Conservation (phyloP, 331 rosid species). For the Malus hybrid region DNA sequence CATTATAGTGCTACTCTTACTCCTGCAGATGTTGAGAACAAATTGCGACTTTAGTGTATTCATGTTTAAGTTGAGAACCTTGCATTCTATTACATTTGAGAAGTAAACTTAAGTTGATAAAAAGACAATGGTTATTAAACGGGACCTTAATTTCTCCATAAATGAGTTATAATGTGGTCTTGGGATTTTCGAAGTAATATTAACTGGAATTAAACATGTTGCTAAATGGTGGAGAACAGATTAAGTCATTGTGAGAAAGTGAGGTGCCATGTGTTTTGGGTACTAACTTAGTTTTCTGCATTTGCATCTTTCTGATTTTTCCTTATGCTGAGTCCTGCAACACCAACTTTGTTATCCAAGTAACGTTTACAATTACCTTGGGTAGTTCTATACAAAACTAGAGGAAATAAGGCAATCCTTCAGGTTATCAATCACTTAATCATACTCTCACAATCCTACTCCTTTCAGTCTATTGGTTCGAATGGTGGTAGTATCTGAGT, state of each 20-base stretch:
- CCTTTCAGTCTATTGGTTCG: not conserved
- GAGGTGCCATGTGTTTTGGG: too few relatives aligned
- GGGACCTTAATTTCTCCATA: too few relatives aligned
- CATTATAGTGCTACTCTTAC: too few relatives aligned
- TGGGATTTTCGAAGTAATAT: not conserved
- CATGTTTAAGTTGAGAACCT: too few relatives aligned
- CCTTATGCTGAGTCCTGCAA: not conserved
- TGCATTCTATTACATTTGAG: too few relatives aligned
- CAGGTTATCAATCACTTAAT: not conserved
- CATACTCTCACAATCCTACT: not conserved
- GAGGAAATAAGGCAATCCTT: constrained; percentile 51
- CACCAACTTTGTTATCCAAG: not conserved
- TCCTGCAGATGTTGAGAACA: too few relatives aligned
- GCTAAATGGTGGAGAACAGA: constrained; percentile 95
- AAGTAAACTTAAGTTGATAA: too few relatives aligned
- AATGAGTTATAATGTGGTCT: not conserved
- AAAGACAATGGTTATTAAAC: too few relatives aligned
- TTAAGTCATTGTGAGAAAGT: constrained; percentile 40
- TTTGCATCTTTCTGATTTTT: not conserved
- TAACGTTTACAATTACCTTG: constrained; percentile 17
- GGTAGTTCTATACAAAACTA: constrained; percentile 87
- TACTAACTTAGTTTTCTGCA: too few relatives aligned
- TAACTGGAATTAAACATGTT: constrained; percentile 40
- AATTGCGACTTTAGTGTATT: too few relatives aligned
- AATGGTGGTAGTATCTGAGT: not conserved